Evolutionary conservation across 306 rosid genomes (phyloP).

Genomic region (Biancaea sappan): DNA sequence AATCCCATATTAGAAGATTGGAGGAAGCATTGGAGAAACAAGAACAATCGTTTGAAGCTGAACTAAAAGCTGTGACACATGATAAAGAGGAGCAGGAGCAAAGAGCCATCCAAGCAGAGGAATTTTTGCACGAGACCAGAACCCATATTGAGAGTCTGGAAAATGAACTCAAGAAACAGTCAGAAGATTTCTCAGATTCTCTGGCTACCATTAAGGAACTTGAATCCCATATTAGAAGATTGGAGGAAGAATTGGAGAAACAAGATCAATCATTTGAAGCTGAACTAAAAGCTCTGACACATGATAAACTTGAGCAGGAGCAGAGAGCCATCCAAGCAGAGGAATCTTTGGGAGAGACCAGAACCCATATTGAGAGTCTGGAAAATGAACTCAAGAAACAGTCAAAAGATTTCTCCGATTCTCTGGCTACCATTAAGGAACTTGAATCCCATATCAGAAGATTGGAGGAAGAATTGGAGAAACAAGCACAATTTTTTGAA

Average conservation of each 20-base stretch:
- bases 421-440: slow-evolving; percentile 58
- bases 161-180: slow-evolving; percentile 64
- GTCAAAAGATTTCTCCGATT: slow-evolving; percentile 65
- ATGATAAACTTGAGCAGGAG: slow-evolving; percentile 82
- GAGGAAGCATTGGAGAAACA: slow-evolving; percentile 80
- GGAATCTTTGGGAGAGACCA: slow-evolving; percentile 71
- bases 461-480: slow-evolving; percentile 78
- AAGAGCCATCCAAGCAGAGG: slow-evolving; percentile 90
- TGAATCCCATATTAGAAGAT: slow-evolving; percentile 53
- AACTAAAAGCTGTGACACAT: slow-evolving; percentile 55
- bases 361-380: slow-evolving; percentile 43
- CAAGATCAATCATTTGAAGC: slow-evolving; percentile 74
- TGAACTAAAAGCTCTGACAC: slow-evolving; percentile 60
- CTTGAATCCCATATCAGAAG: slow-evolving; percentile 61
- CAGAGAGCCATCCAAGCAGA: slow-evolving; percentile 88
- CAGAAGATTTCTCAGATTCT: slow-evolving; percentile 66
- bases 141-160: slow-evolving; percentile 50
- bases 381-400: slow-evolving; percentile 70
- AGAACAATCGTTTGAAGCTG: slow-evolving; percentile 68
- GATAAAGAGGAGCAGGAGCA: slow-evolving; percentile 90
- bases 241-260: slow-evolving; percentile 79
- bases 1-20: slow-evolving; percentile 55
- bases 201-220: slow-evolving; percentile 60
- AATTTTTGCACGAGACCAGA: slow-evolving; percentile 66
- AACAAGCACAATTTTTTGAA: slow-evolving; percentile 74